Base-by-base conservation (phyloP, 1,284 basidiomycete genomes). In the Chiua sp. region DNA sequence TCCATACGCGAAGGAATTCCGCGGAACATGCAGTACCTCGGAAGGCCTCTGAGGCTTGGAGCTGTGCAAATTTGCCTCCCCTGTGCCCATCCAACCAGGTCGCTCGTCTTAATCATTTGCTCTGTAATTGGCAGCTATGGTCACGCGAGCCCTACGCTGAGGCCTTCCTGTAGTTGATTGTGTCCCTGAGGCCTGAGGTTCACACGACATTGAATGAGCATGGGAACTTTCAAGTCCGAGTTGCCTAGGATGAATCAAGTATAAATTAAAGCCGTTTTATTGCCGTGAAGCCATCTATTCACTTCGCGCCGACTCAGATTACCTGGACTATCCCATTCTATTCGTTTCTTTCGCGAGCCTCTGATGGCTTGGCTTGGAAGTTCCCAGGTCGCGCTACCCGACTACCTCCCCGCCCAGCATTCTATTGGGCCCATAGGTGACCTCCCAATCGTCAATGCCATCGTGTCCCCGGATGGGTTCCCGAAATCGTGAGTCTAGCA, bases 401-500 rank as follows among this genome's bases (percentile, higher is more conserved):
- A 10, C 7, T 16, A 50, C 49, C 11, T 60, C 33, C 48, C 53
- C 28, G 5, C 52, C 5, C 53, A 51, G 11, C 33, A 44, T 35
- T 47, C 59, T 26, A 65, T 63, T 28, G 68, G 65, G 5, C 71
- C 71, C 52, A 57, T 71, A 20, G 62, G 64, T 51, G 65, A 76
- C 37, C 62, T 75, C 5, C 49, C 63, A 33, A 69, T 77, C 28
- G 61, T 63, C 48, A 73, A 76, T 59, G 64, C 65, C 8, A 50
- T 70, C 28, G 67, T 77, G n/a, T 62, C 67, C 30, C 73, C 75
- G 3, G 76, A 76, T 62, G 75, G 75, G 30, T 74, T 69, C 54
- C 56, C 37, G 12, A 64, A 51, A 57, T 51, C 61, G 65, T 61
- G 26, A 58, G 67, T 68, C 13, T 35, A 49, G 4, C 35, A 3